Evolutionary conservation across 1,139 yeast species (phyloP).

Genomic region (Sugiyamaella novakii): DNA sequence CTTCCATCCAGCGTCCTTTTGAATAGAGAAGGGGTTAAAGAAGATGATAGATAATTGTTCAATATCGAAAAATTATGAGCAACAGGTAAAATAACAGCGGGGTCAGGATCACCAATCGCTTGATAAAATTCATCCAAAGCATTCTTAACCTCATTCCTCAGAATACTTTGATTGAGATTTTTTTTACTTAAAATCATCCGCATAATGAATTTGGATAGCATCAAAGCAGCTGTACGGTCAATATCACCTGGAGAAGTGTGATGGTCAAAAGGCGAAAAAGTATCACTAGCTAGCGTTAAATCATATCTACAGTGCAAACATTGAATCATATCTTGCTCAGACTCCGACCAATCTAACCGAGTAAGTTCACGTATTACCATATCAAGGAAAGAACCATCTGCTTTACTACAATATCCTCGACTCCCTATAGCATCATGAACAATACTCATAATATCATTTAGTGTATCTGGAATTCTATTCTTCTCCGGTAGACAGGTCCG

Average conservation of each 20-base stretch:
- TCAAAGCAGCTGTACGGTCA: conserved; percentile 54
- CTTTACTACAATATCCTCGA: conserved; percentile 66
- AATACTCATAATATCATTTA: conserved; percentile 54
- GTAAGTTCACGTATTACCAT: conserved; percentile 60
- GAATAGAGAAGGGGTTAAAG: conserved; percentile 55
- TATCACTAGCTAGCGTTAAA: conserved; percentile 59
- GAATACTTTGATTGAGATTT: conserved; percentile 55
- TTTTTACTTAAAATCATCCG: conserved; percentile 60
- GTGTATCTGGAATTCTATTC: conserved; percentile 30
- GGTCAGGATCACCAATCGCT: conserved; percentile 70
- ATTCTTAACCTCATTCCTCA: conserved; percentile 67
- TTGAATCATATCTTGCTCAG: conserved; percentile 68
- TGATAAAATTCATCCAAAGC: conserved; percentile 73
- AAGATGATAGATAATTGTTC: conserved; percentile 55
- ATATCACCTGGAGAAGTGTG: conserved; percentile 50
- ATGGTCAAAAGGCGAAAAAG: conserved; percentile 58
- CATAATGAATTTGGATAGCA: conserved; percentile 62
- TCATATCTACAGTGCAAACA: conserved; percentile 79
- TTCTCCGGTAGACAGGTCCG: conserved; percentile 31
- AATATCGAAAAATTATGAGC: conserved; percentile 46
- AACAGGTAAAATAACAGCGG: conserved; percentile 42
- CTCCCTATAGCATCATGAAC: conserved; percentile 76
- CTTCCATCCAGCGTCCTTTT: conserved; percentile 62
- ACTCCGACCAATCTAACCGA: conserved; percentile 46
- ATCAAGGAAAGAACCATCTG: conserved; percentile 62